Evolutionary conservation across 1,139 yeast genomes (phyloP), one percentile per base, ranked within the genome.

Genomic region (Lodderomyces margitis): DNA sequence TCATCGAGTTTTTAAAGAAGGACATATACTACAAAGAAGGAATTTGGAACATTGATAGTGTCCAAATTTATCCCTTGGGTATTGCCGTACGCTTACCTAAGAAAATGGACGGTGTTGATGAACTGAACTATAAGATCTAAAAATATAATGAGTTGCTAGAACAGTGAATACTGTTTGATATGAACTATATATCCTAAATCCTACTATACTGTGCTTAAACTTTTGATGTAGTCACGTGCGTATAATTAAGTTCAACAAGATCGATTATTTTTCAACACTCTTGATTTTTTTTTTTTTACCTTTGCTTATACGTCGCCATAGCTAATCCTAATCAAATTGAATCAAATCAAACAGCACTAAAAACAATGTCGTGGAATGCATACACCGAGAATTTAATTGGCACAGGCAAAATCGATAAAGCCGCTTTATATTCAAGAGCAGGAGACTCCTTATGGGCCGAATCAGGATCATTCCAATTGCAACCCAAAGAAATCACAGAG

Each of bases 381-480:
- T 92, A 92, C 75, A 89, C 97, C 47, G 98, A 92, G 64, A 89
- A 89, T 68, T 80, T 92, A 55, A 71, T 85, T 54, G 85, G 83
- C 43, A 83, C 96, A 44, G 88, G 88, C 51, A 87, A 87, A 64
- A 75, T 92, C 54, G 97, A 91, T 70, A 81, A 82, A 65, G 96
- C 98, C 28, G 94, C 95, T 39, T 81, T 92, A 55, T 89, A 86
- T 69, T 91, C 97, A 12, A 82, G 86, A 53, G 96, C 95, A 10
- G 98, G 98, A 36, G 96, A 91, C 63, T 79, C 96, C 27, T 79
- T 83, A 45, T 92, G 98, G 98, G 98, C 98, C 20, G 80, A 83
- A 56, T 75, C 95, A 19, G 76, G 87, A 45, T 80, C 80, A 39
- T 80, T 87, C 57, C 72, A 78, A 51, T 80, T 89, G 55, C 76